Base-by-base conservation (phyloP, 345 rosid species). In the Pugionium dolabratum region DNA sequence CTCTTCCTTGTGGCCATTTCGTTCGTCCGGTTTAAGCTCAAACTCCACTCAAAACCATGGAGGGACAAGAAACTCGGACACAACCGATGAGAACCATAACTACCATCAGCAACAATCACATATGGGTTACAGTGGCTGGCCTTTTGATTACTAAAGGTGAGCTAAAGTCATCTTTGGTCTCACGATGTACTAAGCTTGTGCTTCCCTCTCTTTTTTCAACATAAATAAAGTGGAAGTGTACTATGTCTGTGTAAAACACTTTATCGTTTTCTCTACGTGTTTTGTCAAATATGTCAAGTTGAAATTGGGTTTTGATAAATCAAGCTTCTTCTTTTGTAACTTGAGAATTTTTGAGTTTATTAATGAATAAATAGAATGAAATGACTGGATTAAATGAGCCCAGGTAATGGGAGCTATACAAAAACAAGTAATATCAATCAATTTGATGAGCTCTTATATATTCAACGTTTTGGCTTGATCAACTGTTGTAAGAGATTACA, bases 1-100 rank as follows among this genome's bases (percentile, higher is more conserved):
- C 35, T 84, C 96, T 1, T 64, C 69, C 64, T 56, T 88, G 4
- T 88, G 97, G 99, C 99, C 95, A 2, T 94, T 94, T 34, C 95
- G 97, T 3, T 82, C 89, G 27, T 84, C 70, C 0, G 69, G 74
- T 5, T 76, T 96, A 9, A 77, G 62, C 74, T 85, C 99, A 31
- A 83, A 76, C 76, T 83, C 92, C 10, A 74, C 71, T 63, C 85
- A 77, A 51, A 80, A 71, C 57, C 73, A 82, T 67, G 72, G 81
- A 48, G 72, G 80, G 33, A 61, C 79, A 54, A 79, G 82, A 72
- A 82, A 81, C 78, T 73, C 91, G 0, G 66, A 84, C 0, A 35
- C 83, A 7, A 29, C 68, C 52, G 86, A 88, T 58, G 85, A 81
- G 74, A 86, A 80, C 76, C 86, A 72, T 55, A 62, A 55, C 53